Evolutionary conservation across 805 yeast species (phyloP).

Genomic region (Candida insectalens): DNA sequence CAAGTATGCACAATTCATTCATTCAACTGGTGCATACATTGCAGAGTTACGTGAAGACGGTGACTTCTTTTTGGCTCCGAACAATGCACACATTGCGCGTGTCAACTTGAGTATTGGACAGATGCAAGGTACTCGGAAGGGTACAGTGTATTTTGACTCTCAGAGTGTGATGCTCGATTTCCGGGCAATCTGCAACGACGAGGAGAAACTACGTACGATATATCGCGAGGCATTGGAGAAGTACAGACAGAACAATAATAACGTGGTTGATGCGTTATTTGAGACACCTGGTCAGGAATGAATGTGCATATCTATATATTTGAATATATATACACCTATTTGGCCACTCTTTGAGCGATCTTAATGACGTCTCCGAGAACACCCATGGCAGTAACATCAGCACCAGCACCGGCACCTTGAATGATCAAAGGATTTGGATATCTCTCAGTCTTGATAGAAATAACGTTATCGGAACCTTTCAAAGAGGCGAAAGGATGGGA

Average conservation of each 20-base stretch:
- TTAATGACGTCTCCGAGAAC: conserved; percentile 90
- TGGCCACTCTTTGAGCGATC: conserved; percentile 76
- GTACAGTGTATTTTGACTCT: conserved; percentile 43
- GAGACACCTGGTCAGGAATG: conserved; percentile 4
- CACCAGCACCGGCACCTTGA: conserved; percentile 96
- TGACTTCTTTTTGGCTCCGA: conserved; percentile 74
- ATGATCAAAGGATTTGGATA: conserved; percentile 87
- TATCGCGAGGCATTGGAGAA: conserved; percentile 50
- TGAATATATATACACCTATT: conserved; percentile 10
- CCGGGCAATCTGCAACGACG: conserved; percentile 49
- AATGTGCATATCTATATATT: neutral
- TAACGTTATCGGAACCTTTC: conserved; percentile 93
- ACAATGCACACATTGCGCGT: conserved; percentile 72
- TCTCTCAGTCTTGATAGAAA: conserved; percentile 85
- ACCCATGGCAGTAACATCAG: conserved; percentile 64
- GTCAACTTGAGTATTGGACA: conserved; percentile 38
- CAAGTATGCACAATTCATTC: conserved; percentile 82
- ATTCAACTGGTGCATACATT: conserved; percentile 78
- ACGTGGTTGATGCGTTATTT: conserved; percentile 18
- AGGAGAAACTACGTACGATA: conserved; percentile 34
- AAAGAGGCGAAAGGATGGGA: conserved; percentile 94
- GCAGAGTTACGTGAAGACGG: conserved; percentile 81
- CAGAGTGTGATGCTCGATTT: conserved; percentile 68
- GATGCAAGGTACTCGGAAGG: conserved; percentile 13
- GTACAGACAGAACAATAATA: conserved; percentile 31